Evolutionary conservation across 73 alveolate genomes (phyloP).

Genomic region (Uronychia setigera): DNA sequence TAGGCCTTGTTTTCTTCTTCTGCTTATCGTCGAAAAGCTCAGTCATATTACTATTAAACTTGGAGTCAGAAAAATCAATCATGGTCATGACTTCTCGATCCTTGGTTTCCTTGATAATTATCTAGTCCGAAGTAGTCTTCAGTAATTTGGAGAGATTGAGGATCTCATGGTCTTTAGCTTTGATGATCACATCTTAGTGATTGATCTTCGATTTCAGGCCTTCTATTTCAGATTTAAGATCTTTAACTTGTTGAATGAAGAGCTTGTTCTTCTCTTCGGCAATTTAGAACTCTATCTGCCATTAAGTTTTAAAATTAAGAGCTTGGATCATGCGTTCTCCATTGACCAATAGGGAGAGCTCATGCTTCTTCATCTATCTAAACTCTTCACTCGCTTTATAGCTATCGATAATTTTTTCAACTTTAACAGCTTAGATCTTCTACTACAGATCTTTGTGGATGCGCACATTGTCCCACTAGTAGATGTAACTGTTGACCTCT

Average conservation of each 20-base stretch:
- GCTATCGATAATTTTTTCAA: neutral
- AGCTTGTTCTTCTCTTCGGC: conserved; percentile 16
- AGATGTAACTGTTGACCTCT: neutral
- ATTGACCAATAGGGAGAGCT: neutral
- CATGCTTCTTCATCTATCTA: neutral
- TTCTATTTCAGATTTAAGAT: neutral
- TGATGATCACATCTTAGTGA: conserved; percentile 5
- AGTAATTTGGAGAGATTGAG: neutral
- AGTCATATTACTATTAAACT: conserved; percentile 12
- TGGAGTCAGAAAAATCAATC: conserved; percentile 8
- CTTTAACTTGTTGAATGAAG: neutral
- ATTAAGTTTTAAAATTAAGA: conserved; percentile 13
- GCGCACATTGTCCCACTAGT: neutral
- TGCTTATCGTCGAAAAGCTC: conserved; percentile 11
- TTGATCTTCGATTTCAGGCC: neutral
- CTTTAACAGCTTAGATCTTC: neutral
- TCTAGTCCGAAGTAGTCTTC: neutral
- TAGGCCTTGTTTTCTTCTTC: conserved; percentile 6
- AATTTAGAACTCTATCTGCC: conserved; percentile 25
- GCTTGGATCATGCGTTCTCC: neutral
- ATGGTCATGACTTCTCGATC: conserved; percentile 14
- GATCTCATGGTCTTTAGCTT: conserved; percentile 10
- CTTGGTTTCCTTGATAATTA: neutral
- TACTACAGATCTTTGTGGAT: neutral
- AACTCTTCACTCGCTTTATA: conserved; percentile 2